A percentile compares a stretch with the other conserved stretches of the same genome.
Conservation (phyloP, 2,329 filamentous ascomycete genomes). For the Neospermospora avenae region DNA sequence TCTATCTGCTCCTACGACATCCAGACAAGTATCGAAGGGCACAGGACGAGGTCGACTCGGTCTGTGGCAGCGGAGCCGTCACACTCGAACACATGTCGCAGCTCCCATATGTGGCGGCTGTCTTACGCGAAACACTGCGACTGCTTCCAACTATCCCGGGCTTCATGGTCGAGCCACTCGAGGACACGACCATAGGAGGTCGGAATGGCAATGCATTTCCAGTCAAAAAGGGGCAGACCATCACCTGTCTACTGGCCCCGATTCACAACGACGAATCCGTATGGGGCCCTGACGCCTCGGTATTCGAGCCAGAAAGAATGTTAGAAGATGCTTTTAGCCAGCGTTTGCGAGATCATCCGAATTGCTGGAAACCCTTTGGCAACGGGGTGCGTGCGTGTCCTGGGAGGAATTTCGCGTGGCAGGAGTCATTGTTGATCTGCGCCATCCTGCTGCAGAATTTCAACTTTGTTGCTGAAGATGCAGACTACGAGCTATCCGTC, state of each 20-base stretch:
- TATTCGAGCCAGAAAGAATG: conserved; percentile 72
- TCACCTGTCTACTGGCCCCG: conserved; percentile 49
- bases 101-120: conserved; percentile 62
- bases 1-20: conserved; percentile 50
- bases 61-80: conserved; percentile 46
- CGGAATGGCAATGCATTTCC: too few species aligned
- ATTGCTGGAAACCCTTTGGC: conserved; percentile 71
- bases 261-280: conserved; percentile 61
- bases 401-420: conserved; percentile 70
- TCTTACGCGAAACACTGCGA: conserved; percentile 64
- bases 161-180: conserved; percentile 1
- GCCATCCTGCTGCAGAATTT: conserved; percentile 69
- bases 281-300: conserved; percentile 61
- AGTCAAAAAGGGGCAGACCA: conserved; percentile 47
- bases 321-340: conserved; percentile 64
- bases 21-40: conserved; percentile 45
- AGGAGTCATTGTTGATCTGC: conserved; percentile 62
- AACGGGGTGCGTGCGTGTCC: conserved; percentile 70
- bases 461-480: conserved; percentile 59
- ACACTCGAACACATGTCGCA: conserved; percentile 46
- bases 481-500: conserved; percentile 53
- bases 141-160: conserved; percentile 56
- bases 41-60: conserved; percentile 49
- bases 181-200: conserved; percentile 41
- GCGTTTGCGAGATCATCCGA: conserved; percentile 57